Conservation (phyloP, 768 basidiomycete species). For the Kwoniella europaea region DNA sequence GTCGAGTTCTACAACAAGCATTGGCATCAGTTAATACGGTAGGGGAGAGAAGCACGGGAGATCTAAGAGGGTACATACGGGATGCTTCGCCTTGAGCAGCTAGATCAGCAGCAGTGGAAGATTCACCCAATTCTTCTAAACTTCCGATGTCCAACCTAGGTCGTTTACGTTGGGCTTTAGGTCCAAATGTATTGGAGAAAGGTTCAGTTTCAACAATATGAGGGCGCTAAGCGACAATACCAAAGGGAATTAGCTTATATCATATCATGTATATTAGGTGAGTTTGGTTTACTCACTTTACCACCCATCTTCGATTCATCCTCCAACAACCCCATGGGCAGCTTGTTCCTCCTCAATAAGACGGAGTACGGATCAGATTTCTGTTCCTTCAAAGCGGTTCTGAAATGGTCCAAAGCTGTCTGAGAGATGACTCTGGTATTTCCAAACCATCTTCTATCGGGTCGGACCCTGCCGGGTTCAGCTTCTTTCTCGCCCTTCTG, state of each 20-base stretch:
- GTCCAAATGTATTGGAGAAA: slow-evolving; percentile 91
- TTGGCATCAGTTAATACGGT: background rate
- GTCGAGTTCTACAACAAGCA: slow-evolving; percentile 10
- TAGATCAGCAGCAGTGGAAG: slow-evolving; percentile 54
- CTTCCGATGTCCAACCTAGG: slow-evolving; percentile 85
- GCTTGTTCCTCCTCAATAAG: slow-evolving; percentile 87
- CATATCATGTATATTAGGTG: background rate
- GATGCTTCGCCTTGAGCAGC: slow-evolving; percentile 55
- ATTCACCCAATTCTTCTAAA: slow-evolving; percentile 80
- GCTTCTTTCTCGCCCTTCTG: slow-evolving; percentile 94
- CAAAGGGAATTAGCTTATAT: too few relatives aligned
- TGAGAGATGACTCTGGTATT: slow-evolving; percentile 99
- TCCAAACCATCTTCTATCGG: slow-evolving; percentile 97
- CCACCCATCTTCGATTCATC: slow-evolving; percentile 83
- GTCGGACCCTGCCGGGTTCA: slow-evolving; percentile 86
- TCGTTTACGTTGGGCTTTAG: slow-evolving; percentile 90
- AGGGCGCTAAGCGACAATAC: slow-evolving; percentile 65
- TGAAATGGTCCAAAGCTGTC: slow-evolving; percentile 92
- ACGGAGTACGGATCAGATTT: slow-evolving; percentile 97
- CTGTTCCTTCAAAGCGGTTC: slow-evolving; percentile 79
- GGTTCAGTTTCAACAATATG: slow-evolving; percentile 97
- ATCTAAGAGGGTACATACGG: slow-evolving; percentile 62
- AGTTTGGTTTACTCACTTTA: slow-evolving; percentile 64
- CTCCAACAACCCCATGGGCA: slow-evolving; percentile 94
- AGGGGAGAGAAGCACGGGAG: slow-evolving; percentile 25